phyloP scores from a whole-genome alignment of 2,329 filamentous ascomycete species.

The Claviceps africana region DNA sequence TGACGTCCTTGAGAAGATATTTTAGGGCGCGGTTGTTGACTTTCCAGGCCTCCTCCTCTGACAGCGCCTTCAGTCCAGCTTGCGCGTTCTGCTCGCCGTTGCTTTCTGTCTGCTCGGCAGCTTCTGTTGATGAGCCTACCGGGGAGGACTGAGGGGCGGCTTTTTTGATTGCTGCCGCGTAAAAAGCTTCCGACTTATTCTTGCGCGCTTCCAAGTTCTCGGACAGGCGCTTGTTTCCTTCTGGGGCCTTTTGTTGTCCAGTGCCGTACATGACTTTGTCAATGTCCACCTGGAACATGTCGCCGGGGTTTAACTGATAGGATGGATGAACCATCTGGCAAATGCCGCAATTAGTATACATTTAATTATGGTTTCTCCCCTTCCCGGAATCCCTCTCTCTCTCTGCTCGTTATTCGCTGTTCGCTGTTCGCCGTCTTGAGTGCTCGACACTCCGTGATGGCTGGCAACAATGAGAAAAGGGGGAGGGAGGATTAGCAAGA shows the following conservation, averaged over 20 bases:
- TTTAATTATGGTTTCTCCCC: neutral
- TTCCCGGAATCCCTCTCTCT: neutral
- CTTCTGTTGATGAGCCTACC: slow-evolving; percentile 8
- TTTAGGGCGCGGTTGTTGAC: slow-evolving; percentile 14
- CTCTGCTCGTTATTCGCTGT: no score
- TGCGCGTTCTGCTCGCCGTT: neutral
- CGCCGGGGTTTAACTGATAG: slow-evolving; percentile 89
- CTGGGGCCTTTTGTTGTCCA: slow-evolving; percentile 50
- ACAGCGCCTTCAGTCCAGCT: slow-evolving; percentile 8
- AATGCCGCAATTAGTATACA: slow-evolving; percentile 1
- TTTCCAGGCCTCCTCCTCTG: slow-evolving; percentile 13
- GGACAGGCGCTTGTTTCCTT: slow-evolving; percentile 12
- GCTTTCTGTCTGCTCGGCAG: slow-evolving; percentile 4
- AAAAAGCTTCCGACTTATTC: slow-evolving; percentile 14
- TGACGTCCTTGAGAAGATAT: slow-evolving; percentile 18
- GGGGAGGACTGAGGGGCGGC: neutral
- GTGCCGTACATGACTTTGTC: slow-evolving; percentile 82
- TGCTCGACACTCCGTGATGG: neutral
- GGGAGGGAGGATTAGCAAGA: neutral
- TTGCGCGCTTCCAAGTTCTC: slow-evolving; percentile 15
- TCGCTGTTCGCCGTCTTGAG: no score
- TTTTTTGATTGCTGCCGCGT: slow-evolving; percentile 10
- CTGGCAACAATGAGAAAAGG: neutral
- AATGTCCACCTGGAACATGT: slow-evolving; percentile 92
- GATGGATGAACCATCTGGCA: slow-evolving; percentile 79